Conservation (phyloP, 2,329 filamentous ascomycete species). For the Dothidotthia symphoricarpi region DNA sequence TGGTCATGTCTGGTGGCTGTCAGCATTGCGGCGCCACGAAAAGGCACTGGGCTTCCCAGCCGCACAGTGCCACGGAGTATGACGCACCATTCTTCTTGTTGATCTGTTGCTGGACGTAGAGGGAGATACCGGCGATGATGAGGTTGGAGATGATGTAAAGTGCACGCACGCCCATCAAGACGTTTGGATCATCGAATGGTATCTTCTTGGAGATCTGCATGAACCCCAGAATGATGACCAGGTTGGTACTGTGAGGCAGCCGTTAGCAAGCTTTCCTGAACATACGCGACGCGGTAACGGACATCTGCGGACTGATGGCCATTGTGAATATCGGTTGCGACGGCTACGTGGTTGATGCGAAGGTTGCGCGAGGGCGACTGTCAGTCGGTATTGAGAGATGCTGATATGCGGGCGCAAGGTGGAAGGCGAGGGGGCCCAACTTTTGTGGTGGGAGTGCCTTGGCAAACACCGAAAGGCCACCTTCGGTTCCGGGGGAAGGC, state of each 20-base stretch:
- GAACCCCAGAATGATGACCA: slow-evolving; percentile 60
- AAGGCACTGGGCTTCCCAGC: no score
- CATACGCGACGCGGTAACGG: slow-evolving; percentile 11
- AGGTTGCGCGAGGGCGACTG: slow-evolving; percentile 2
- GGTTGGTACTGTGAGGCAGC: slow-evolving; percentile 31
- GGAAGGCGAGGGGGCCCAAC: slow-evolving; percentile 14
- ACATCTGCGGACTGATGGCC: slow-evolving; percentile 42
- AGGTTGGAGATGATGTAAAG: slow-evolving; percentile 71
- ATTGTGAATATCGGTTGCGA: slow-evolving; percentile 20
- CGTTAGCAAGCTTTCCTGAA: slow-evolving; percentile 26
- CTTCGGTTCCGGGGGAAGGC: slow-evolving; percentile 12
- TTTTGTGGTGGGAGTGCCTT: slow-evolving; percentile 26
- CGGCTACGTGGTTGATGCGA: background rate
- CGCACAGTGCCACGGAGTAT: no score
- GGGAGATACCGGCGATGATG: slow-evolving; percentile 79
- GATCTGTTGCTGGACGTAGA: slow-evolving; percentile 81
- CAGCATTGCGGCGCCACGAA: slow-evolving; percentile 7
- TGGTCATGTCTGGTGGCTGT: slow-evolving; percentile 73
- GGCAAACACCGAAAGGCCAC: slow-evolving; percentile 31
- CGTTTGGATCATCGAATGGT: slow-evolving; percentile 83
- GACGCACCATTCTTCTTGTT: slow-evolving; percentile 93
- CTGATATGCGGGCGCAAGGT: slow-evolving; percentile 12
- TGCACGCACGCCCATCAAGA: slow-evolving; percentile 62
- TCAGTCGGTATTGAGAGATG: background rate
- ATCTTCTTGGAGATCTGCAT: slow-evolving; percentile 98